phyloP scores from a whole-genome alignment of 345 rosid species.

The Arabis hirsuta region DNA sequence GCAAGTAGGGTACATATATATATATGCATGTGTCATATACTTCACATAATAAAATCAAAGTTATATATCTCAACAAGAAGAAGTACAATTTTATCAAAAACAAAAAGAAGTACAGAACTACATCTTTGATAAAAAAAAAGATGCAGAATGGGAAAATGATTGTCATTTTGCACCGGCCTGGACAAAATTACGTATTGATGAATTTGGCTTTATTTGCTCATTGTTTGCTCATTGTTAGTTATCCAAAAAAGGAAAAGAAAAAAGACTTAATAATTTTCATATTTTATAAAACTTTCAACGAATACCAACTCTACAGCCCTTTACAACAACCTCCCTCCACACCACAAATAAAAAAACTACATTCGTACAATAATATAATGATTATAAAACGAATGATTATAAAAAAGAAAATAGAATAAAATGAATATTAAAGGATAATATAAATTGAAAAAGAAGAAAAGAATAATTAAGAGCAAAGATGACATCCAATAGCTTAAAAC shows the following conservation, averaged over 20 bases:
- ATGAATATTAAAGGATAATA: constrained; percentile 4
- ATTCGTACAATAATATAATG: not conserved
- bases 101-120: too few species aligned
- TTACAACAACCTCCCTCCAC: constrained; percentile 28
- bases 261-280: not conserved
- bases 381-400: constrained; percentile 15
- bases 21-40: too few species aligned
- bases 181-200: constrained; percentile 4
- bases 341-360: not conserved
- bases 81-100: too few species aligned
- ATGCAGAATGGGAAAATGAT: not conserved
- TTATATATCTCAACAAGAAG: too few species aligned
- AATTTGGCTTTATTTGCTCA: constrained; percentile 26
- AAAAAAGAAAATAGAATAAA: not conserved
- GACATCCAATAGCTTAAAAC: constrained; percentile 31
- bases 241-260: not conserved
- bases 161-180: constrained; percentile 1
- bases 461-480: constrained; percentile 20
- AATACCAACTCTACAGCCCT: constrained; percentile 33
- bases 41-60: too few species aligned
- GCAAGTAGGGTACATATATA: too few species aligned
- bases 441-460: constrained; percentile 15
- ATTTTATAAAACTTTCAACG: not conserved
- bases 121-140: not conserved
- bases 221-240: constrained; percentile 4